A percentile compares a stretch with the other conserved stretches of the same genome.
These are phyloP conservation scores for Phytophthora pini DNA, from an alignment of 352 stramenopile species.

Conservation along the genomic window DNA sequence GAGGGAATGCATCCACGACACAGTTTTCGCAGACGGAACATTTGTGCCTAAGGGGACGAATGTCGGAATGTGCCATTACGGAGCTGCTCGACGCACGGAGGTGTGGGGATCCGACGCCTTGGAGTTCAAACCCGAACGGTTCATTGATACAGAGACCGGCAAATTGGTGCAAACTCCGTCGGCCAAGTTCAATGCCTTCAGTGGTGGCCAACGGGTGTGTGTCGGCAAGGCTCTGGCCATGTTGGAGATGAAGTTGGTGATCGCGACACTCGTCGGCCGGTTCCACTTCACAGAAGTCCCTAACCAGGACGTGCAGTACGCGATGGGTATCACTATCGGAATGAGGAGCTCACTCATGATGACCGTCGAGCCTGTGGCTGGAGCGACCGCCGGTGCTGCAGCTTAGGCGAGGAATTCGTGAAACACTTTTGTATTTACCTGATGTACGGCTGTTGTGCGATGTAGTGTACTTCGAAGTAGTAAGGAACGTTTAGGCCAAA, in stretches of 20 bases:
- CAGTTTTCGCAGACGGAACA: conserved; percentile 70
- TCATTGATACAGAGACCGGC: conserved; percentile 49
- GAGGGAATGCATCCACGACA: conserved; percentile 49
- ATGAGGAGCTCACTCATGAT: conserved; percentile 45
- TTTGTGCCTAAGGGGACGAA: conserved; percentile 57
- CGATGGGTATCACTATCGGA: conserved; percentile 48
- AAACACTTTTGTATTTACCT: conserved; percentile 11
- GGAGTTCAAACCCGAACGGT: conserved; percentile 44
- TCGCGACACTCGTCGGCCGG: conserved; percentile 50
- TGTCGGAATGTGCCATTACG: conserved; percentile 61
- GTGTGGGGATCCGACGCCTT: conserved; percentile 71
- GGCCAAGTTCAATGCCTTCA: conserved; percentile 77
- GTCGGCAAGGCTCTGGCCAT: conserved; percentile 70
- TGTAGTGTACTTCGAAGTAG: too few relatives aligned
- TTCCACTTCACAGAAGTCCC: conserved; percentile 52
- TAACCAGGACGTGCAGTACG: conserved; percentile 38
- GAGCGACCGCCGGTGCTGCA: conserved; percentile 7
- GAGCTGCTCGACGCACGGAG: conserved; percentile 46
- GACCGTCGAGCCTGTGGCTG: conserved; percentile 25
- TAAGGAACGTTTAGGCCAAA: too few relatives aligned
- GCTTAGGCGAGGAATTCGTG: conserved; percentile 6
- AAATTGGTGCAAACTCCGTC: conserved; percentile 46
- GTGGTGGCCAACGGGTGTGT: conserved; percentile 69
- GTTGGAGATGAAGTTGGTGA: conserved; percentile 75
- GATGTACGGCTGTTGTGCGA: too few relatives aligned